These are phyloP conservation scores for Nakaseomyces sp. DNA, from an alignment of 1,139 yeast species.

Conservation along the genomic window DNA sequence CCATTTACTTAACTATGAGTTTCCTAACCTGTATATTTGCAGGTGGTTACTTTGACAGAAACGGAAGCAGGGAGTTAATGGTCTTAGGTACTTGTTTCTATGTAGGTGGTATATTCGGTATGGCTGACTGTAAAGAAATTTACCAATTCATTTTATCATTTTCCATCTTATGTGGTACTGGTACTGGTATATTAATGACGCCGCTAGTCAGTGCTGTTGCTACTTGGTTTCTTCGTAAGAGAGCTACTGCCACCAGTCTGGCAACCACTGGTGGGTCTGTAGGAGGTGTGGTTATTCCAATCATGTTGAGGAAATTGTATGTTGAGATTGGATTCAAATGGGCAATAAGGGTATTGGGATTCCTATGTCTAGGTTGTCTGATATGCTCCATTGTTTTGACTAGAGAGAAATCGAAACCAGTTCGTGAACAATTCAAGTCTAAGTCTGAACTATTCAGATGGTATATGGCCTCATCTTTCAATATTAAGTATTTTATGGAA, in stretches of 20 bases:
- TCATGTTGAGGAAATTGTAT: constrained; percentile 48
- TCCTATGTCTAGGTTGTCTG: constrained; percentile 40
- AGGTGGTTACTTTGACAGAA: constrained; percentile 45
- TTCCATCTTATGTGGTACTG: constrained; percentile 45
- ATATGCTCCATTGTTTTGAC: constrained; percentile 36
- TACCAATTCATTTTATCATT: constrained; percentile 51
- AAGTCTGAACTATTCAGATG: constrained; percentile 21
- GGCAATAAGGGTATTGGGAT: constrained; percentile 52
- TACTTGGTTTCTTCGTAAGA: constrained; percentile 46
- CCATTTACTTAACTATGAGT: constrained; percentile 50
- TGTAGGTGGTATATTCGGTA: constrained; percentile 42
- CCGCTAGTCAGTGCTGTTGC: constrained; percentile 52
- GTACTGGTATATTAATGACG: constrained; percentile 47
- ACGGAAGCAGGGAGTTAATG: constrained; percentile 41
- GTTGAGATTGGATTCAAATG: constrained; percentile 47
- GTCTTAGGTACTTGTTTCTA: constrained; percentile 38
- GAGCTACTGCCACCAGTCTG: constrained; percentile 49
- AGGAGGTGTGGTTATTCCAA: constrained; percentile 55
- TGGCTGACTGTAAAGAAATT: constrained; percentile 41
- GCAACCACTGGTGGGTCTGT: constrained; percentile 58
- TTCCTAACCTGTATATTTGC: constrained; percentile 52
- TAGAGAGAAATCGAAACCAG: constrained; percentile 38
- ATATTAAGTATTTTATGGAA: constrained; percentile 35
- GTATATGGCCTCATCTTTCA: constrained; percentile 26
- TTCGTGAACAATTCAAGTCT: constrained; percentile 19